A percentile compares a stretch with the other conserved stretches of the same genome.
These are phyloP conservation scores for Echeveria elegans DNA, from an alignment of 164 flowering plant species.

Conservation along the genomic window DNA sequence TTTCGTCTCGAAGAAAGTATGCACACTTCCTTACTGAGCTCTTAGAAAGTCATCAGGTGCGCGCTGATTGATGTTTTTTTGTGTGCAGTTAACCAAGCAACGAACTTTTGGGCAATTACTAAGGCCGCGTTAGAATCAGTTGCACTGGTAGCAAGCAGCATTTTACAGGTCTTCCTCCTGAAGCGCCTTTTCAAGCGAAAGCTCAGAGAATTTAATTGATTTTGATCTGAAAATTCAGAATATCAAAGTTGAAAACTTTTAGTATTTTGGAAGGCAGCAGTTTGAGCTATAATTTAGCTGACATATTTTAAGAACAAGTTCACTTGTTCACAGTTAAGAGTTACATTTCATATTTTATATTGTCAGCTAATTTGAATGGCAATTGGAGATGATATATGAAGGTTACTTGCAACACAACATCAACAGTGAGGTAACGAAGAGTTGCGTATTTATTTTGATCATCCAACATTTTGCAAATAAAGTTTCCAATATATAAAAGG, in stretches of 20 bases:
- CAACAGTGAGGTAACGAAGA: too few species aligned
- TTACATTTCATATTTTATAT: background rate
- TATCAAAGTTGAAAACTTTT: background rate
- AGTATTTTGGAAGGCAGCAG: background rate
- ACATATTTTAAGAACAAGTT: background rate
- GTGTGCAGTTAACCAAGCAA: background rate
- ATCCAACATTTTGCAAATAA: too few species aligned
- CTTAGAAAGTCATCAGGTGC: too few species aligned
- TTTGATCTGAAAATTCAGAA: background rate
- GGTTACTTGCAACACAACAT: too few species aligned
- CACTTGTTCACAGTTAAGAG: background rate
- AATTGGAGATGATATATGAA: too few species aligned
- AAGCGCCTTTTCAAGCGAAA: slow-evolving; percentile 2
- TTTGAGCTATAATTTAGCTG: background rate
- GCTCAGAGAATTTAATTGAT: background rate
- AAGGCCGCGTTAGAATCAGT: background rate
- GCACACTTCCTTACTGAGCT: background rate
- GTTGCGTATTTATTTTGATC: too few species aligned
- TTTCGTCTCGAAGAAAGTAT: background rate
- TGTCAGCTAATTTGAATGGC: background rate
- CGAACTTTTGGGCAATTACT: background rate
- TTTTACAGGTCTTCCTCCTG: background rate
- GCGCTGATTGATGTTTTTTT: background rate
- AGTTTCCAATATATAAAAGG: too few species aligned
- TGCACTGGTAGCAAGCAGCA: background rate